Base-by-base conservation (phyloP, 2,329 filamentous ascomycete genomes). In the Thielaviopsis ethacetica region DNA sequence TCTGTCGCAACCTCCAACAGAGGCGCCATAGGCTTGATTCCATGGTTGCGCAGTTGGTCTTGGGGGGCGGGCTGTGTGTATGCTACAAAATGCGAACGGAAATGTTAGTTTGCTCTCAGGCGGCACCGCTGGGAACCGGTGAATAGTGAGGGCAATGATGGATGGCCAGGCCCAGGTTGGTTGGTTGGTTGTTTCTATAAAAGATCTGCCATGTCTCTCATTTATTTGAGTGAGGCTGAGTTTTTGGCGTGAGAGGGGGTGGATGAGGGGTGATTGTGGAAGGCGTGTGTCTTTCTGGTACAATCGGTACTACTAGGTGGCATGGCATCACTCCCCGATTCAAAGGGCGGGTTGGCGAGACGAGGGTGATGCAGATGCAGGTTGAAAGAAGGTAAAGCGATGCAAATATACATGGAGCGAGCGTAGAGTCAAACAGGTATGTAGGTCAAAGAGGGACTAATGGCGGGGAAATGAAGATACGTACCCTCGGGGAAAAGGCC, bases 401-500 rank as follows among this genome's bases (percentile, higher is more conserved):
- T 5, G 13, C 5, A 44, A 44, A 44, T 44, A 5, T 15, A 44
- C 2, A 44, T 12, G 9, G 34, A 17, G 17, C 5, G 34, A 17
- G 17, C 5, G 17, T 17, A n/a, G 17, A 53, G 17, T 53, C 10
- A 27, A 53, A 53, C 19, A 55, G 50, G 30, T 55, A 41, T 44
- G 30, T 55, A 41, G 44, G 47, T 26, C 10, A 34, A 63, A 56
- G 53, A 53, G 55, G 56, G 53, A 57, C 26, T 62, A 65, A 22
- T 19, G 15, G 15, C 13, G 30, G 26, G 51, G 44, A 17, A 26
- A 41, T 34, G 13, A 34, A 38, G 19, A 26, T 61, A 71, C 78
- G 62, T 70, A 90, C 88, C 86, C 80, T 91, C 86, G 22, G 88
- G 88, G 66, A 93, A 93, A 59, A 93, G 79, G 59, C 88, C 88